Base-by-base conservation (phyloP, 805 yeast species). In the Suhomyces sp. region DNA sequence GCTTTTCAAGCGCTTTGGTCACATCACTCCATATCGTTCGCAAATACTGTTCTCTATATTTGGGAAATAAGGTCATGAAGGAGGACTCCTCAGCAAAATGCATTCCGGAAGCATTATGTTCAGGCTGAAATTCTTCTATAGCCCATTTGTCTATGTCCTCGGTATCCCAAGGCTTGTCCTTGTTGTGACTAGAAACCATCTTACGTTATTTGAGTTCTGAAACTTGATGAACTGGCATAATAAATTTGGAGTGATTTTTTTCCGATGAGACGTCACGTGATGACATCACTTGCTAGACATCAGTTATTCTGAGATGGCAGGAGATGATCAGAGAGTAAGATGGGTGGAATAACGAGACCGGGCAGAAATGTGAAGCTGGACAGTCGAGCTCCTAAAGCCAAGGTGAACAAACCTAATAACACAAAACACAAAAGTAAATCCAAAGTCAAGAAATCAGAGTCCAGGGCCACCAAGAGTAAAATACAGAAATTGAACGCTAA, bases 151-250 rank as follows among this genome's bases (percentile, higher is more conserved):
- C 96, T 53, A 92, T 85, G 61, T 91, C 97, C 19, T 88, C 90
- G 9, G 97, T 92, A 67, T 92, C 98, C 98, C 98, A 92, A 50
- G 98, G 98, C 71, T 93, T 93, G 63, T 94, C 98, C 65, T 85
- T 86, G 70, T 94, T 90, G 70, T 93, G 92, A 46, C 96, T 90
- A 1, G 97, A 90, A 23, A 87, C 90, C 99, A 93, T 93, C 44
- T 57, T 63, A 19, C 19, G 53, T 17, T 47, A 47, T 23, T 24
- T n/a, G 29, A 22, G 44, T 10, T 19, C 9, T 24, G 19, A 7
- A 6, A 19, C 42, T 38, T 8, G 42, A 17, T 38, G 42, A 17
- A 19, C 19, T 38, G 3, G 24, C 42, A 9, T 5, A 6, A 13
- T 17, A 38, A 19, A 38, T 8, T 38, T 38, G 24, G 24, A 38